These are phyloP conservation scores for Colletotrichum sp. DNA, from an alignment of 2,329 filamentous ascomycete species.

Conservation along the genomic window DNA sequence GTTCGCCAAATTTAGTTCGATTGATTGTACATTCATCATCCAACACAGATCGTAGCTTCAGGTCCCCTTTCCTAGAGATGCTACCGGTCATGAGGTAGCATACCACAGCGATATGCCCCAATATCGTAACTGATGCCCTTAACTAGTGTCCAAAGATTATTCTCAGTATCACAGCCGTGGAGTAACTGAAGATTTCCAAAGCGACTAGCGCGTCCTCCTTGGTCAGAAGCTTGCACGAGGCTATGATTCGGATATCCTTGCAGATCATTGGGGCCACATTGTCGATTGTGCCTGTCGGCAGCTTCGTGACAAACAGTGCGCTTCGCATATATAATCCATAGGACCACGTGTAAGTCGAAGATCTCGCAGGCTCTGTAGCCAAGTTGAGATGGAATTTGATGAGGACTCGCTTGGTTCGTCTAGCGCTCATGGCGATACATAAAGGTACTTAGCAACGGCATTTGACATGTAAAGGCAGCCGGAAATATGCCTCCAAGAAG, in stretches of 20 bases:
- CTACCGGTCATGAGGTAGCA: rapidly evolving
- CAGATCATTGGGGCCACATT: rapidly evolving
- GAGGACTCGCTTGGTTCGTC: background rate
- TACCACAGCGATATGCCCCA: rapidly evolving
- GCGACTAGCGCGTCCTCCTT: no score
- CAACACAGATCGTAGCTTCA: rapidly evolving
- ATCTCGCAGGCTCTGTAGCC: background rate
- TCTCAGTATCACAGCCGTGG: background rate
- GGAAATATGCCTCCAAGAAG: background rate
- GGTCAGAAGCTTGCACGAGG: background rate
- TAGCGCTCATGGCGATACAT: background rate
- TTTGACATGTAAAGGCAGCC: background rate
- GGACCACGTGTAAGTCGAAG: background rate
- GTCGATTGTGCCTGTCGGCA: background rate
- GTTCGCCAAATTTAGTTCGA: background rate
- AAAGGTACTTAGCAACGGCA: background rate
- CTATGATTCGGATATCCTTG: background rate
- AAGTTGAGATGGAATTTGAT: rapidly evolving
- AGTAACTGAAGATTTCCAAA: background rate
- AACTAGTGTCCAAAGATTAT: background rate
- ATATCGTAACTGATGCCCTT: rapidly evolving
- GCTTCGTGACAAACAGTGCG: rapidly evolving
- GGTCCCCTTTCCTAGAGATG: background rate
- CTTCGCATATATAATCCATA: rapidly evolving
- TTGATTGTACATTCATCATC: background rate